Percentiles rank a stretch among this genome's conserved stretches.
Evolutionary conservation across 2,329 filamentous ascomycete species (phyloP).

Genomic region (Cladophialophora carrionii): DNA sequence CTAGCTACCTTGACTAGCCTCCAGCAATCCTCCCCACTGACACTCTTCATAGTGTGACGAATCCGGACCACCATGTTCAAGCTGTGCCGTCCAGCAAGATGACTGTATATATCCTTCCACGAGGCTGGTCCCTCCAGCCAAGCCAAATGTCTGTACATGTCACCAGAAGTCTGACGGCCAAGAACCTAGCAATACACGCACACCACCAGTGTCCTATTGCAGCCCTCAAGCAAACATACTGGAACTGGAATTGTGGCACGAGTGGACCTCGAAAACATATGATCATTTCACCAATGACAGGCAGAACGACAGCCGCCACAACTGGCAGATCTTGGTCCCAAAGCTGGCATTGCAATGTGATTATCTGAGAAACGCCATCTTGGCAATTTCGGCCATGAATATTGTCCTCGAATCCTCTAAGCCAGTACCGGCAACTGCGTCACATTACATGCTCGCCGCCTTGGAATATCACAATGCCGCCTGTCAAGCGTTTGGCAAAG

Average conservation of each 20-base stretch:
- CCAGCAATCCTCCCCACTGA: background rate
- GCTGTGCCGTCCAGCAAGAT: background rate
- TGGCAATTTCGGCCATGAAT: background rate
- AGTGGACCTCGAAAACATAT: background rate
- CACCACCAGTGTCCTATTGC: background rate
- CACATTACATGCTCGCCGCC: background rate
- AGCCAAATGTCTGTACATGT: conserved; percentile 2
- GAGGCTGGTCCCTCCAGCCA: conserved; percentile 4
- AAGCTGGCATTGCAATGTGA: conserved; percentile 1
- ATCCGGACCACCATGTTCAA: conserved; percentile 1
- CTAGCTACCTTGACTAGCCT: too few species aligned
- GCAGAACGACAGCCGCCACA: background rate
- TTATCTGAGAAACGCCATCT: conserved; percentile 3
- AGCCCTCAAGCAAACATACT: background rate
- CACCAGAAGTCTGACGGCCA: background rate
- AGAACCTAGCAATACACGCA: background rate
- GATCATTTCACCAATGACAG: background rate
- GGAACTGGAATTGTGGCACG: conserved; percentile 8
- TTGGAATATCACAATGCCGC: conserved; percentile 12
- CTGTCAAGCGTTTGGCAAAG: background rate
- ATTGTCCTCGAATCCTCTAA: background rate
- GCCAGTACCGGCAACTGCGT: background rate
- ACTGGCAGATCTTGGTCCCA: conserved; percentile 6
- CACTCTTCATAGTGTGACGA: conserved; percentile 2
- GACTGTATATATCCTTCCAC: background rate